phyloP scores from a whole-genome alignment of 2,329 filamentous ascomycete genomes.

The Xylaria sp. region DNA sequence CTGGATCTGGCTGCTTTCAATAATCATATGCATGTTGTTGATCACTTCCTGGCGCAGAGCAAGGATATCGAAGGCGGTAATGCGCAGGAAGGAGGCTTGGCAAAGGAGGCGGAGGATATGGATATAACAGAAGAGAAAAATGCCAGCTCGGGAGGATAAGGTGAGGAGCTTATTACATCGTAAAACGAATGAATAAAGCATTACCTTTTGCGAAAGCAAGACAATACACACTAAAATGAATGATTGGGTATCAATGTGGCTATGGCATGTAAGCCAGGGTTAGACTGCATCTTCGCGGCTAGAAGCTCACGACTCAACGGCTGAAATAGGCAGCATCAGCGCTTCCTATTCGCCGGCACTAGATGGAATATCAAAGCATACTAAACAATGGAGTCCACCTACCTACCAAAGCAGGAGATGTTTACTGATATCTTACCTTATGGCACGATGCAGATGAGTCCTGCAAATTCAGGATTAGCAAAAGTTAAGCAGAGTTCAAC shows the following conservation, averaged over 20 bases:
- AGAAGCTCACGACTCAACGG: not conserved
- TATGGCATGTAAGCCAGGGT: not conserved
- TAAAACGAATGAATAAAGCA: not conserved
- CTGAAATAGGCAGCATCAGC: not conserved
- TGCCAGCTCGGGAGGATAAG: slow-evolving; percentile 24
- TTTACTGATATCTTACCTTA: not conserved
- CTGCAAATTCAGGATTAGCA: not conserved
- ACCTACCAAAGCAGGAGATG: not conserved
- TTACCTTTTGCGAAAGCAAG: not conserved
- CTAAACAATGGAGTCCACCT: too few species aligned
- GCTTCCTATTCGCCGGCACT: not conserved
- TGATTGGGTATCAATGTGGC: not conserved
- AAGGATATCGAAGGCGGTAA: slow-evolving; percentile 61
- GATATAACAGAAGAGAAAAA: slow-evolving; percentile 41
- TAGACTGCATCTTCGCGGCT: not conserved
- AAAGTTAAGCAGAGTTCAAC: too few species aligned
- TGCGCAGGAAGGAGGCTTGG: slow-evolving; percentile 57
- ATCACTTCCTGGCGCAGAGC: slow-evolving; percentile 66
- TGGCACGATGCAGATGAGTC: not conserved
- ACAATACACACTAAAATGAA: not conserved
- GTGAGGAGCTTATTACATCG: not conserved
- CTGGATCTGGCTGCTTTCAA: slow-evolving; percentile 79
- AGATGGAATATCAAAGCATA: not conserved
- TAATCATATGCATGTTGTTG: slow-evolving; percentile 72
- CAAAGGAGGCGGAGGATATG: slow-evolving; percentile 50